phyloP scores from a whole-genome alignment of 2,329 filamentous ascomycete genomes.

The Arachnopeziza araneosa region DNA sequence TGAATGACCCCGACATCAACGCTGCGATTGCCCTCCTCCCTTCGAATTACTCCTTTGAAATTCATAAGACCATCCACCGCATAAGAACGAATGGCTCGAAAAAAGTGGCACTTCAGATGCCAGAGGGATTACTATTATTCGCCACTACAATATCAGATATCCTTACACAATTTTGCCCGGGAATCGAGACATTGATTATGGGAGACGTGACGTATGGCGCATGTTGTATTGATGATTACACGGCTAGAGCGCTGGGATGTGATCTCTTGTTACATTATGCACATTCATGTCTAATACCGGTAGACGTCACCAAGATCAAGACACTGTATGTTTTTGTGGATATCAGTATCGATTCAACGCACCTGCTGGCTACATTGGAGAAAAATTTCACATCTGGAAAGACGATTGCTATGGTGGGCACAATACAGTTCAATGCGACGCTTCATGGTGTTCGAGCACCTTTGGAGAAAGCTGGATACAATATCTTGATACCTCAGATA shows the following conservation, averaged over 20 bases:
- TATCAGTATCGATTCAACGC: slow-evolving; percentile 88
- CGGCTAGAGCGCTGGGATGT: slow-evolving; percentile 86
- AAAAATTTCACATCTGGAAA: slow-evolving; percentile 83
- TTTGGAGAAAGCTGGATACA: slow-evolving; percentile 80
- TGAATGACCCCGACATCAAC: slow-evolving; percentile 79
- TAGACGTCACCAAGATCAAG: slow-evolving; percentile 94
- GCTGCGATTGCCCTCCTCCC: slow-evolving; percentile 82
- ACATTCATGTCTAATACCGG: slow-evolving; percentile 92
- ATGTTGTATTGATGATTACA: slow-evolving; percentile 98
- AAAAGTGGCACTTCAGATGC: slow-evolving; percentile 91
- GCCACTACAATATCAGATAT: slow-evolving; percentile 98
- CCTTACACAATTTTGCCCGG: slow-evolving; percentile 86
- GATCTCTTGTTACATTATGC: slow-evolving; percentile 95
- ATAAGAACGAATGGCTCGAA: slow-evolving; percentile 76
- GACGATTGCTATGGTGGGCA: slow-evolving; percentile 88
- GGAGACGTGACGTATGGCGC: slow-evolving; percentile 98
- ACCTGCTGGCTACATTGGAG: slow-evolving; percentile 80
- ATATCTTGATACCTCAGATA: slow-evolving; percentile 84
- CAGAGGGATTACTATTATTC: slow-evolving; percentile 89
- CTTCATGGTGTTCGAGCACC: slow-evolving; percentile 77
- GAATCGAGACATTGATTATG: slow-evolving; percentile 93
- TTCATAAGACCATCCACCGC: slow-evolving; percentile 95
- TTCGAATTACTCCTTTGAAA: slow-evolving; percentile 96
- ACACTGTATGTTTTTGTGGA: slow-evolving; percentile 98
- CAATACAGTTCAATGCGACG: slow-evolving; percentile 97